Evolutionary conservation across 768 basidiomycete species (phyloP), one percentile per base, ranked within the genome.

Genomic region (Hygrophorus pudorinus): DNA sequence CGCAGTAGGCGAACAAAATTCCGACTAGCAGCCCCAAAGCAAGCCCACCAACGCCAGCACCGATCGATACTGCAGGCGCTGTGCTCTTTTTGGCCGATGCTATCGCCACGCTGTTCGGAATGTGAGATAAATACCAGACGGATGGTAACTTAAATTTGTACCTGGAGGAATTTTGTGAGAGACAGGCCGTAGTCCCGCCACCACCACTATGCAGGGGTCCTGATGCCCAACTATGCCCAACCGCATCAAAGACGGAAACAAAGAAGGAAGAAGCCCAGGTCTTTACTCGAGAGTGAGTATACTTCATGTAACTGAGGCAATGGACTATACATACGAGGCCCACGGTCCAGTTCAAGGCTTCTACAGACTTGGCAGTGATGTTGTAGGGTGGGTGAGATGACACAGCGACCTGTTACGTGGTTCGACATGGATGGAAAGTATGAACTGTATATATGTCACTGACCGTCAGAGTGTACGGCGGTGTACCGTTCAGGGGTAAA

Each of bases 311-410:
- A 20, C 37, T 11, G 27, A 11, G 14, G 9, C 30, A 28, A 13
- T 13, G 21, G 17, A 28, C n/a, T n/a, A 36, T 27, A 12, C 33
- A 46, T 12, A 40, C 55, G 29, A 71, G 54, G 47, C 59, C 62
- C 13, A 79, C 73, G 1, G 76, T 80, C 78, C 78, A 81, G 43
- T 76, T 78, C 27, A 78, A 64, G 7, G 68, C 50, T 8, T 56
- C 61, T 49, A 52, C 61, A 14, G 59, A 59, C 5, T 59, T 46
- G 1, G 67, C 66, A 0, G 77, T 76, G 45, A 78, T 69, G 52
- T 78, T 79, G 34, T 67, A 70, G 3, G 78, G 78, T 5, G 79
- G 76, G 49, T 78, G 79, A 1, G 79, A 61, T 4, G 78, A 56
- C 13, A 79, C 78, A 4, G 76, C 76, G 39, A 79, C 58, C 79